A percentile compares a stretch with the other conserved stretches of the same genome.
Conservation (phyloP, 805 yeast genomes). For the Sugiyamaella chiloensis region DNA sequence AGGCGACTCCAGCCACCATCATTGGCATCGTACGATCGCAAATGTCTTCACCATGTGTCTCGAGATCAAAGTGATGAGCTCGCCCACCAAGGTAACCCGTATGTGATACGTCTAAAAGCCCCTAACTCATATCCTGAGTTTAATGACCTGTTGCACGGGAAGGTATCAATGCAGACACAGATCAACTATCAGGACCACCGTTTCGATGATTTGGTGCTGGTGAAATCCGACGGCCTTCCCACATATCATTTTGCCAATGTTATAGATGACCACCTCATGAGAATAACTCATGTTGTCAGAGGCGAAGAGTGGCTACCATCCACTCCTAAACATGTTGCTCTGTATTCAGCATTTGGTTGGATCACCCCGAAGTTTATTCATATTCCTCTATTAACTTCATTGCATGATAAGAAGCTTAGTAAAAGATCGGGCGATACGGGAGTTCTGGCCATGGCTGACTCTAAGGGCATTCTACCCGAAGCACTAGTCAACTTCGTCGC, state of each 20-base stretch:
- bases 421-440: constrained; percentile 84
- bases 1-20: constrained; percentile 78
- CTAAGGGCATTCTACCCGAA: constrained; percentile 74
- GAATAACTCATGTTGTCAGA: constrained; percentile 87
- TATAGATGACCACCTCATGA: constrained; percentile 90
- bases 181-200: constrained; percentile 64
- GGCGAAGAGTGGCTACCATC: constrained; percentile 99
- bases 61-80: constrained; percentile 40
- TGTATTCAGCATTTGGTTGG: constrained; percentile 88
- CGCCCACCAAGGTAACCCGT: constrained; percentile 34
- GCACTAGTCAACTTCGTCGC: constrained; percentile 85
- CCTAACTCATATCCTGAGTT: constrained; percentile 69
- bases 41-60: constrained; percentile 52
- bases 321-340: constrained; percentile 88
- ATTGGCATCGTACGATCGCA: constrained; percentile 85
- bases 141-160: constrained; percentile 75
- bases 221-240: constrained; percentile 93
- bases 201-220: constrained; percentile 82
- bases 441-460: constrained; percentile 52
- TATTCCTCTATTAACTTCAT: constrained; percentile 79
- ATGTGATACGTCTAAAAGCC: constrained; percentile 70
- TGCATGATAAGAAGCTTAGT: constrained; percentile 60
- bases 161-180: constrained; percentile 74
- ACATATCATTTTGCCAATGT: constrained; percentile 97
- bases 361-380: constrained; percentile 76